Base-by-base conservation (phyloP, 2,329 filamentous ascomycete genomes). In the Sporothrix phasma region DNA sequence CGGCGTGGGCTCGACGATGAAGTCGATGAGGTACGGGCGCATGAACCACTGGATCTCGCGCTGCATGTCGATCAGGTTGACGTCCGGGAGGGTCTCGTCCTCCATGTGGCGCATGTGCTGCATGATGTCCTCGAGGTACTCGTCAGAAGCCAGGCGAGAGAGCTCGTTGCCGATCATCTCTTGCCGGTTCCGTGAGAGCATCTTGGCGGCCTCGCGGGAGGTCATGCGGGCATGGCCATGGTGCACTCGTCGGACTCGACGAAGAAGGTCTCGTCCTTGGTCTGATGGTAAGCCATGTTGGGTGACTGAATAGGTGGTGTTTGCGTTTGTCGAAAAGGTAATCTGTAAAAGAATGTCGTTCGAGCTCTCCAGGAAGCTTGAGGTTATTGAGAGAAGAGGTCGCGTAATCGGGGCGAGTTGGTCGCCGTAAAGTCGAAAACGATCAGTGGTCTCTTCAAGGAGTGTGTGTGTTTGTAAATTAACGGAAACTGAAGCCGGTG, bases 31-130 rank as follows among this genome's bases (percentile, higher is more conserved):
- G 76, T 97, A 97, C 0, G 94, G 94, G 71, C 94, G 83, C 94
- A 99, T 99, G 78, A 95, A 97, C 94, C 94, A 99, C 75, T 97
- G 92, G 68, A 99, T 97, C 82, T 99, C 94, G 69, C 92, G 92
- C 78, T 99, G 94, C 77, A 97, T 97, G 76, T 99, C 94, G 75
- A 99, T 99, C 41, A 95, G 92, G 75, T 93, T 93, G 74, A 96
- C 93, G 76, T 99, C 94, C 62, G 94, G 90, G 69, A 97, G 81
- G 31, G 94, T 97, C 77, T 95, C 89, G 72, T 88, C 84, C 83
- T 99, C 94, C 93, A 99, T 97, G 72, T 89, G 83, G 74, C 91
- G 85, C 89, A 97, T 94, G 78, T 97, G 93, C 73, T 88, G 84
- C 78, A 97, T 86, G 74, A 97, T 88, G 74, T 97, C 93, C 75